These are phyloP conservation scores for Graphilbum fragrans DNA, from an alignment of 2,329 filamentous ascomycete genomes.

Conservation along the genomic window DNA sequence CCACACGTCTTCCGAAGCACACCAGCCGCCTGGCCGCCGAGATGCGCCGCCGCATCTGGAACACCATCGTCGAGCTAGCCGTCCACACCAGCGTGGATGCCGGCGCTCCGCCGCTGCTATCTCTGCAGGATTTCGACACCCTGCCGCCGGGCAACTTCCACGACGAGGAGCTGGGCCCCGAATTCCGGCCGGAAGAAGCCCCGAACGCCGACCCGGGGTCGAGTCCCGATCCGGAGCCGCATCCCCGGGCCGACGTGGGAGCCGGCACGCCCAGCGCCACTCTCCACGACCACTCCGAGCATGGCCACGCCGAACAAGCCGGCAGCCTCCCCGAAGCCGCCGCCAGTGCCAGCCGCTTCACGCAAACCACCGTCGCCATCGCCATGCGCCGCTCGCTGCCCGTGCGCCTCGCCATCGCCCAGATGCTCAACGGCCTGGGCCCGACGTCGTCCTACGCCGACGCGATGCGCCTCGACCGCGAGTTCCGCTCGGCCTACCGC, in stretches of 20 bases:
- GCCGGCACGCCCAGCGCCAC: too few relatives aligned
- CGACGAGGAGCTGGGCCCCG: constrained; percentile 31
- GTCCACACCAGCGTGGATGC: constrained; percentile 30
- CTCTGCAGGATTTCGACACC: constrained; percentile 33
- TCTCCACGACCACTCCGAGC: too few relatives aligned
- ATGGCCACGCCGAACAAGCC: too few relatives aligned
- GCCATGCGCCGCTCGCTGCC: constrained; percentile 29
- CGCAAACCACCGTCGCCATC: constrained; percentile 35
- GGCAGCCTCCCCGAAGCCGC: neutral
- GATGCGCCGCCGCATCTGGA: constrained; percentile 39
- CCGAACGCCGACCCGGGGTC: too few relatives aligned
- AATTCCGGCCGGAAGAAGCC: too few relatives aligned
- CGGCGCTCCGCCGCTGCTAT: constrained; percentile 32
- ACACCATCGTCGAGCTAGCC: constrained; percentile 35
- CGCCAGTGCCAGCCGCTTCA: constrained; percentile 17
- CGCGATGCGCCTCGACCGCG: constrained; percentile 29
- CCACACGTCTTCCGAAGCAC: constrained; percentile 22
- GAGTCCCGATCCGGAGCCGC: too few relatives aligned
- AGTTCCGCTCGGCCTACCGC: constrained; percentile 26
- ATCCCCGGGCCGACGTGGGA: too few relatives aligned
- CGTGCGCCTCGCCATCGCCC: constrained; percentile 28
- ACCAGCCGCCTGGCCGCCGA: constrained; percentile 23
- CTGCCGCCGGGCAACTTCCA: constrained; percentile 33
- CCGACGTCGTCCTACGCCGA: constrained; percentile 30
- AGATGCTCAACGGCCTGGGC: constrained; percentile 33